These are phyloP conservation scores for Lichtheimia ramosa DNA, from an alignment of 371 early-diverging fungal genomes.

Conservation along the genomic window DNA sequence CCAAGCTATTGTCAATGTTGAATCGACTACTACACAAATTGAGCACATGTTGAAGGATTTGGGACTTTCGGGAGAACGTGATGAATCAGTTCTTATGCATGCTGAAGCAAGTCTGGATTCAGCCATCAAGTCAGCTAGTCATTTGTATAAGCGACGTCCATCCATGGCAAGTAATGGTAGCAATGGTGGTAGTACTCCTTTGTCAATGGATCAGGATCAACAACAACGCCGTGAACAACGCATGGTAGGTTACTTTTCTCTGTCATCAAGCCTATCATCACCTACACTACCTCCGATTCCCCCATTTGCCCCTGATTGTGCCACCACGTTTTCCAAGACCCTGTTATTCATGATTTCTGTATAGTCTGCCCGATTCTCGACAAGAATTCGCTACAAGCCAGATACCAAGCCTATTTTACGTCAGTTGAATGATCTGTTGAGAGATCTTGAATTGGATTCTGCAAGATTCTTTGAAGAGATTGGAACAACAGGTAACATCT, in stretches of 20 bases:
- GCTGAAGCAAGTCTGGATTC: conserved; percentile 47
- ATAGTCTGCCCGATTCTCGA: conserved; percentile 14
- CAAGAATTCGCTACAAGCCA: conserved; percentile 46
- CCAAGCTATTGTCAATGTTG: conserved; percentile 45
- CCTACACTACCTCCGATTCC: no score
- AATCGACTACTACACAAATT: conserved; percentile 43
- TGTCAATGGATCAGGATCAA: conserved; percentile 4
- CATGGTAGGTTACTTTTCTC: conserved; percentile 7
- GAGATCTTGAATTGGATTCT: conserved; percentile 44
- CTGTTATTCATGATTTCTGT: no score
- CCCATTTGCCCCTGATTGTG: no score
- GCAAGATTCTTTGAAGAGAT: conserved; percentile 42
- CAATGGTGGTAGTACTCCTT: conserved; percentile 11
- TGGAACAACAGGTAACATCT: conserved; percentile 37
- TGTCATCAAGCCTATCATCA: neutral
- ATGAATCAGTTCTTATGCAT: conserved; percentile 28
- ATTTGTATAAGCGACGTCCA: conserved; percentile 29
- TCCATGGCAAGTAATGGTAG: conserved; percentile 29
- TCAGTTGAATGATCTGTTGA: conserved; percentile 38
- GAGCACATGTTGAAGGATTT: conserved; percentile 46
- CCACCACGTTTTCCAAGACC: no score
- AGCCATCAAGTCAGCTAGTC: conserved; percentile 47
- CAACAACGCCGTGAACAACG: conserved; percentile 15
- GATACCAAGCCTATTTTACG: conserved; percentile 49
- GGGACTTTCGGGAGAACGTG: conserved; percentile 27